These are phyloP conservation scores for Bonia amplexicaulis DNA, from an alignment of 176 grass and related monocot genomes.

Conservation along the genomic window DNA sequence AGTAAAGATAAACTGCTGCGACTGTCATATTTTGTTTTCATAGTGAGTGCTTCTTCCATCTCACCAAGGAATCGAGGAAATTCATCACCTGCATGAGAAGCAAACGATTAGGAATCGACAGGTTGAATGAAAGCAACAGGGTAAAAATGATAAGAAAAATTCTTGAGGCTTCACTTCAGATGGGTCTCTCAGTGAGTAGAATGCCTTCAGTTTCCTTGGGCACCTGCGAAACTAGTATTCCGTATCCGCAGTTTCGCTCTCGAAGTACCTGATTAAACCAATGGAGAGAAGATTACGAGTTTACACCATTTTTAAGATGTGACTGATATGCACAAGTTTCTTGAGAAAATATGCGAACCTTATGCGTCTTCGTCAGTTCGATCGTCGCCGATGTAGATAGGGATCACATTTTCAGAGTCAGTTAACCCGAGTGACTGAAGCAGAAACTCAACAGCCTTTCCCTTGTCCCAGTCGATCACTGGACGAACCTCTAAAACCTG, in stretches of 20 bases:
- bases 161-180: conserved; percentile 51
- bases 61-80: conserved; percentile 70
- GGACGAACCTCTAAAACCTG: conserved; percentile 99
- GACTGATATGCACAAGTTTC: background rate
- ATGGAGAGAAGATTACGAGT: background rate
- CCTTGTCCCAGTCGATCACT: conserved; percentile 93
- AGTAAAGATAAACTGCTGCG: background rate
- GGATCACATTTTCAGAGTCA: conserved; percentile 53
- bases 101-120: background rate
- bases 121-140: background rate
- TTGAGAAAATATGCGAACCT: conserved; percentile 42
- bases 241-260: conserved; percentile 54
- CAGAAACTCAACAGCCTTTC: conserved; percentile 87
- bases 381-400: conserved; percentile 95
- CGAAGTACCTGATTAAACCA: conserved; percentile 46
- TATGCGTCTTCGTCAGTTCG: conserved; percentile 93
- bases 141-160: background rate
- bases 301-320: background rate
- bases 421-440: conserved; percentile 63
- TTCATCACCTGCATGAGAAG: conserved; percentile 52
- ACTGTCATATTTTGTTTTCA: background rate
- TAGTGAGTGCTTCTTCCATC: conserved; percentile 55
- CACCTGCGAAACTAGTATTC: conserved; percentile 72
- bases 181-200: conserved; percentile 87
- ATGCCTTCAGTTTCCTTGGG: conserved; percentile 77